phyloP scores from a whole-genome alignment of 306 rosid genomes.

The Fagus crenata region DNA sequence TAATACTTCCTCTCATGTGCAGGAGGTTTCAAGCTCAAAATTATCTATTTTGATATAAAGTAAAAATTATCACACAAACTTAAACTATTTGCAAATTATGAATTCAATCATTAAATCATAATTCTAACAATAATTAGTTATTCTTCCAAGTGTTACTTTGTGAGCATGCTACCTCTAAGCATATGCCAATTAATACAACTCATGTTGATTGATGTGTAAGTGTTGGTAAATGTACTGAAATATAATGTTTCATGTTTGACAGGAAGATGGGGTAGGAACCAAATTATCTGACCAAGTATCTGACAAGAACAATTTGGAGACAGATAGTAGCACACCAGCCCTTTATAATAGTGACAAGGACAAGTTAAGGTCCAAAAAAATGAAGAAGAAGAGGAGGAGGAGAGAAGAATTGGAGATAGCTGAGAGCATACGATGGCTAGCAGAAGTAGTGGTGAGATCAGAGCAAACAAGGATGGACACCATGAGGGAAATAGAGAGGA shows the following conservation, averaged over 20 bases:
- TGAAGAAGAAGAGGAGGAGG: constrained; percentile 37
- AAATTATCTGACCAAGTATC: constrained; percentile 65
- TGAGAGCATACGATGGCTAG: constrained; percentile 90
- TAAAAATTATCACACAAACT: too few species aligned
- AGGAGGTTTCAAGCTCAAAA: too few species aligned
- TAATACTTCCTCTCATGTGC: too few species aligned
- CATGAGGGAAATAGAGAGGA: constrained; percentile 84
- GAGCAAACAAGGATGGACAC: constrained; percentile 87
- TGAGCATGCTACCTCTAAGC: neutral
- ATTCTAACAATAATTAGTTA: too few species aligned
- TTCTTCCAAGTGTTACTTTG: neutral
- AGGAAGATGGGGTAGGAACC: constrained; percentile 63
- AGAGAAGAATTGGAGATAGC: constrained; percentile 61
- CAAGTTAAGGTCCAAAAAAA: constrained; percentile 50
- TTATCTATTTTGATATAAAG: too few species aligned
- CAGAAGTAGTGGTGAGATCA: constrained; percentile 80
- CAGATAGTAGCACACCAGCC: constrained; percentile 91
- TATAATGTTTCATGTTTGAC: constrained; percentile 15
- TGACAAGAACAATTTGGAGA: constrained; percentile 62
- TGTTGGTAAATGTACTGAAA: neutral
- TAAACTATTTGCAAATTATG: too few species aligned
- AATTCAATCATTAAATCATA: too few species aligned
- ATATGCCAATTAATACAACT: neutral
- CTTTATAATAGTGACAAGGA: constrained; percentile 73
- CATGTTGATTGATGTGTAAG: neutral